A percentile compares a stretch with the other conserved stretches of the same genome.
These are phyloP conservation scores for Pelargonium myrrhifolium DNA, from an alignment of 441 rosid genomes.

Conservation along the genomic window DNA sequence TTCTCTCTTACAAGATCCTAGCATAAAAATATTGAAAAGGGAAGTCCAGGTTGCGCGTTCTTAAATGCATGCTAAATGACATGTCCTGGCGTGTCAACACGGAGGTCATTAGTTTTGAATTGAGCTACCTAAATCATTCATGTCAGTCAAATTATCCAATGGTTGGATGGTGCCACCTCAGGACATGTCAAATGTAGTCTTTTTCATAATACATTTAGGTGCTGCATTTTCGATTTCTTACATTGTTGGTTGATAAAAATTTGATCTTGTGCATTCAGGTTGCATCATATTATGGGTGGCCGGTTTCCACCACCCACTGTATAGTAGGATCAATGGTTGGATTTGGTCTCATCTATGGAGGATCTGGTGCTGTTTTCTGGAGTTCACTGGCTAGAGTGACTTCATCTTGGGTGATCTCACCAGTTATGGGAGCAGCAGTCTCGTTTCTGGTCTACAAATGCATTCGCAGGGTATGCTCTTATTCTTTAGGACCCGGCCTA, in stretches of 20 bases:
- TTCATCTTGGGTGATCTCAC: slow-evolving; percentile 96
- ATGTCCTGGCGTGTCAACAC: too few species aligned
- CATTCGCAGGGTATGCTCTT: slow-evolving; percentile 77
- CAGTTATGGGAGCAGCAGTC: slow-evolving; percentile 72
- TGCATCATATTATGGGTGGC: slow-evolving; percentile 91
- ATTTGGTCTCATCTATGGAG: slow-evolving; percentile 88
- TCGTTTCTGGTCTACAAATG: slow-evolving; percentile 92
- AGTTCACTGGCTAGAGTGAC: slow-evolving; percentile 80
- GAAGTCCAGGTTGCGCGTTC: too few species aligned
- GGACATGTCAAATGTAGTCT: neutral
- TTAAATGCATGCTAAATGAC: too few species aligned
- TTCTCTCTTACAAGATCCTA: too few species aligned
- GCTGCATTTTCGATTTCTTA: slow-evolving; percentile 10
- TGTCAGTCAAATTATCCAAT: neutral
- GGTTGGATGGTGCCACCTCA: neutral
- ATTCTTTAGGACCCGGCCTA: slow-evolving; percentile 5
- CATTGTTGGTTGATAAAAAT: neutral
- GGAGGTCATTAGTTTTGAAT: too few species aligned
- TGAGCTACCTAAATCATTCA: too few species aligned
- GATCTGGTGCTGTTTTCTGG: slow-evolving; percentile 94
- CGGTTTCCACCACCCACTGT: slow-evolving; percentile 97
- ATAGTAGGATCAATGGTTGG: slow-evolving; percentile 99
- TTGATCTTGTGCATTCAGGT: slow-evolving; percentile 40
- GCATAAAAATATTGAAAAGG: too few species aligned
- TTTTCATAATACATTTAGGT: neutral